These are phyloP conservation scores for Plasmodium yoelii DNA, from an alignment of 169 alveolate genomes.

Conservation along the genomic window DNA sequence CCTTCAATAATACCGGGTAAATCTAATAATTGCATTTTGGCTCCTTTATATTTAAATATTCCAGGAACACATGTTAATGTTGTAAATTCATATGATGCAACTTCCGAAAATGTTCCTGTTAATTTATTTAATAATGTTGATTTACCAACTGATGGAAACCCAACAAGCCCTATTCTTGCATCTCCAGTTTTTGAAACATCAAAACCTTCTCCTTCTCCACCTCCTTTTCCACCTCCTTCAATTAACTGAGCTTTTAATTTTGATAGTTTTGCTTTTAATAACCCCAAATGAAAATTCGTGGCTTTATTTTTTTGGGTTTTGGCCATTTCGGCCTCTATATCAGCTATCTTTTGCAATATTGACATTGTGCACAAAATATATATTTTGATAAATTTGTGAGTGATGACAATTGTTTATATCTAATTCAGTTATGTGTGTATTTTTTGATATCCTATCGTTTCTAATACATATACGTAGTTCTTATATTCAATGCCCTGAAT, in stretches of 20 bases:
- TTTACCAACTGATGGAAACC: slow-evolving; percentile 99
- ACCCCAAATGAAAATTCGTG: slow-evolving; percentile 97
- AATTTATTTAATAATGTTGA: slow-evolving; percentile 95
- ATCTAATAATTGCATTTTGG: slow-evolving; percentile 96
- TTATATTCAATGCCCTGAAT: neutral
- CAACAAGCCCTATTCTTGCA: slow-evolving; percentile 99
- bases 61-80: slow-evolving; percentile 99
- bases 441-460: neutral
- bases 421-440: neutral
- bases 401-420: neutral
- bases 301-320: slow-evolving; percentile 99
- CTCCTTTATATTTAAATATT: slow-evolving; percentile 92
- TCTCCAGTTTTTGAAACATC: slow-evolving; percentile 95
- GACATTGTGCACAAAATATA: slow-evolving; percentile 84
- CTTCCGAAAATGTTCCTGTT: slow-evolving; percentile 97
- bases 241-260: slow-evolving; percentile 95
- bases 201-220: slow-evolving; percentile 90
- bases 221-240: slow-evolving; percentile 86
- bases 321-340: slow-evolving; percentile 98
- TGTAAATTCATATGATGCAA: slow-evolving; percentile 99
- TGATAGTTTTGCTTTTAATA: slow-evolving; percentile 97
- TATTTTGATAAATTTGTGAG: neutral
- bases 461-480: neutral
- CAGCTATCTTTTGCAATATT: slow-evolving; percentile 94
- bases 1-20: slow-evolving; percentile 97